A percentile compares a stretch with the other conserved stretches of the same genome.
phyloP scores from a whole-genome alignment of 768 basidiomycete genomes.

The Arthromyces matolae region DNA sequence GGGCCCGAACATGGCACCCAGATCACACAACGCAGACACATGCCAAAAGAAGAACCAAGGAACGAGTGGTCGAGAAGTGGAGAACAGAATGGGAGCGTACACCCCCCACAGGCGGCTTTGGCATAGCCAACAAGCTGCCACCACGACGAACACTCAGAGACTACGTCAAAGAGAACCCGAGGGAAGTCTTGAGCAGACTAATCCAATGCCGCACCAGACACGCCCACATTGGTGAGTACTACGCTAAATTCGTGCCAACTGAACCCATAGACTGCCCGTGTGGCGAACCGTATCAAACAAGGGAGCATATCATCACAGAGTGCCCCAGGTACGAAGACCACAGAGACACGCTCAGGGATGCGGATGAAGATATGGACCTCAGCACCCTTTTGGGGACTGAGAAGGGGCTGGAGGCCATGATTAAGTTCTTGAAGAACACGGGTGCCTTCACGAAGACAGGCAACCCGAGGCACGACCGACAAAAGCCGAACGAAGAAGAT shows the following conservation, averaged over 20 bases:
- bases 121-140: background rate
- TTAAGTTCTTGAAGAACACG: too few species aligned
- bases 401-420: too few species aligned
- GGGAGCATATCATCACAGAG: slow-evolving; percentile 20
- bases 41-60: background rate
- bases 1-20: background rate
- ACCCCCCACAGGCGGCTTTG: background rate
- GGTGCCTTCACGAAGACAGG: too few species aligned
- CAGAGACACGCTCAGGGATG: slow-evolving; percentile 12
- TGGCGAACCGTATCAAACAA: slow-evolving; percentile 18
- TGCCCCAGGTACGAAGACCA: slow-evolving; percentile 20
- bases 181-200: slow-evolving; percentile 19
- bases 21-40: background rate
- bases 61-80: background rate
- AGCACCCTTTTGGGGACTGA: too few species aligned
- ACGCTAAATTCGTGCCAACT: slow-evolving; percentile 17
- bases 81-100: background rate
- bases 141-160: background rate
- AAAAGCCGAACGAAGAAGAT: too few species aligned
- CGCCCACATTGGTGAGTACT: slow-evolving; percentile 21
- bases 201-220: slow-evolving; percentile 25
- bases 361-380: slow-evolving; percentile 4
- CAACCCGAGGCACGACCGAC: too few species aligned
- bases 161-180: background rate
- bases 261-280: slow-evolving; percentile 23